Conservation (phyloP, 495 filamentous ascomycete species). For the Jackrogersella minutella region DNA sequence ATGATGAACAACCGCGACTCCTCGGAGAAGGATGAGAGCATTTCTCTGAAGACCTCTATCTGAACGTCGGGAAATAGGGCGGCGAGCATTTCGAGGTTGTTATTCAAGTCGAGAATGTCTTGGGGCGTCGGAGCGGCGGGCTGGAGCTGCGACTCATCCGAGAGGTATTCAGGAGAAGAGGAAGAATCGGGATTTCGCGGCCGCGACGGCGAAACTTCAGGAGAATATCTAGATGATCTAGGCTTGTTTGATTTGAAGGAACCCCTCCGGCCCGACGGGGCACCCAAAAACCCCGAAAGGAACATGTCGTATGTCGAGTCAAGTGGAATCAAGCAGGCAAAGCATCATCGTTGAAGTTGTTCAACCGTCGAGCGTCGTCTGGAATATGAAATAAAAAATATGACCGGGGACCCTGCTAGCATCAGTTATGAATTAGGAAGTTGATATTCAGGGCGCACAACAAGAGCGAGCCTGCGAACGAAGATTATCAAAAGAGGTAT, state of each 20-base stretch:
- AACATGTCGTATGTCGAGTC: constrained; percentile 31
- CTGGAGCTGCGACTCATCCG: constrained; percentile 55
- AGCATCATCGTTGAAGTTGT: constrained; percentile 17
- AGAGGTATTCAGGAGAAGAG: constrained; percentile 50
- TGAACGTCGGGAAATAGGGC: constrained; percentile 86
- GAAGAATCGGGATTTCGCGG: constrained; percentile 4
- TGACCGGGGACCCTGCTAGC: constrained; percentile 8
- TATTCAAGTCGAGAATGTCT: constrained; percentile 76
- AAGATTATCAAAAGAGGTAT: not conserved
- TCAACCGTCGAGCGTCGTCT: constrained; percentile 7
- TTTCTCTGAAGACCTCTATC: constrained; percentile 90
- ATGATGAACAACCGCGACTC: constrained; percentile 85
- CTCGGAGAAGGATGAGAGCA: constrained; percentile 81
- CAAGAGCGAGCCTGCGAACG: not conserved
- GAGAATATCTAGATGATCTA: constrained; percentile 21
- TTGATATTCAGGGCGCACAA: not conserved
- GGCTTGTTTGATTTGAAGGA: constrained; percentile 32
- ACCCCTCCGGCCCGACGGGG: constrained; percentile 25
- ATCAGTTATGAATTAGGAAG: constrained; percentile 21
- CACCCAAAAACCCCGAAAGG: constrained; percentile 28
- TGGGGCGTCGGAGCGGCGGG: constrained; percentile 56
- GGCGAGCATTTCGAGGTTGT: constrained; percentile 72
- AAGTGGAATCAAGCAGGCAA: constrained; percentile 11
- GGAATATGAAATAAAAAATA: constrained; percentile 13
- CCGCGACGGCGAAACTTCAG: constrained; percentile 35